Percentiles rank a stretch among this genome's conserved stretches.
These are phyloP conservation scores for Cymbopogon flexuosus DNA, from an alignment of 202 grass and related monocot species.

Conservation along the genomic window DNA sequence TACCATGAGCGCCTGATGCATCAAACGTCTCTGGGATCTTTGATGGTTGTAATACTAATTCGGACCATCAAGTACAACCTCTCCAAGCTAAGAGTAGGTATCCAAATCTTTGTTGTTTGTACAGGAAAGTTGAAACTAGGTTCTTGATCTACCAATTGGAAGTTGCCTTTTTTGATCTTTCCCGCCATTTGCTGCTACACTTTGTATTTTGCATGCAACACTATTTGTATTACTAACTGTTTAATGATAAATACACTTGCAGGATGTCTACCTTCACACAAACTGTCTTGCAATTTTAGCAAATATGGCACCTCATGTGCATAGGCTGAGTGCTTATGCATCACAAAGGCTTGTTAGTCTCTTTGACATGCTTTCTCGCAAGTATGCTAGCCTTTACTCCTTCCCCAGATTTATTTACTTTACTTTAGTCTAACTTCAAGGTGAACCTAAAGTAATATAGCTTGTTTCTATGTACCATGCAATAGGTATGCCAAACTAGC, in stretches of 20 bases:
- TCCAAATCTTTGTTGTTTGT: constrained; percentile 24
- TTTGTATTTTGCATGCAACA: neutral
- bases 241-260: constrained; percentile 36
- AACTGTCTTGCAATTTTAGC: constrained; percentile 97
- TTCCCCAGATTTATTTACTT: constrained; percentile 24
- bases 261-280: constrained; percentile 99
- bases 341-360: constrained; percentile 99
- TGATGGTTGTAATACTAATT: constrained; percentile 95
- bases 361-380: constrained; percentile 99
- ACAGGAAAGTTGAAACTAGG: constrained; percentile 16
- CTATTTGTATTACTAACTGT: neutral
- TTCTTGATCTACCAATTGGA: neutral
- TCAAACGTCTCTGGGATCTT: constrained; percentile 83
- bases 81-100: constrained; percentile 85
- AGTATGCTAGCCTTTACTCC: constrained; percentile 50
- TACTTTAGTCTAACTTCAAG: neutral
- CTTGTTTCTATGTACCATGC: constrained; percentile 23
- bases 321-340: constrained; percentile 92
- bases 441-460: constrained; percentile 10
- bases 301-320: constrained; percentile 96
- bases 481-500: constrained; percentile 92
- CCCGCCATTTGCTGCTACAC: constrained; percentile 6
- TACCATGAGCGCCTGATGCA: constrained; percentile 96
- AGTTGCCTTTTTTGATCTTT: neutral
- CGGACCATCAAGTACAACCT: constrained; percentile 98